Evolutionary conservation across 2,329 filamentous ascomycete species (phyloP).

Genomic region (Zymoseptoria crescenta): DNA sequence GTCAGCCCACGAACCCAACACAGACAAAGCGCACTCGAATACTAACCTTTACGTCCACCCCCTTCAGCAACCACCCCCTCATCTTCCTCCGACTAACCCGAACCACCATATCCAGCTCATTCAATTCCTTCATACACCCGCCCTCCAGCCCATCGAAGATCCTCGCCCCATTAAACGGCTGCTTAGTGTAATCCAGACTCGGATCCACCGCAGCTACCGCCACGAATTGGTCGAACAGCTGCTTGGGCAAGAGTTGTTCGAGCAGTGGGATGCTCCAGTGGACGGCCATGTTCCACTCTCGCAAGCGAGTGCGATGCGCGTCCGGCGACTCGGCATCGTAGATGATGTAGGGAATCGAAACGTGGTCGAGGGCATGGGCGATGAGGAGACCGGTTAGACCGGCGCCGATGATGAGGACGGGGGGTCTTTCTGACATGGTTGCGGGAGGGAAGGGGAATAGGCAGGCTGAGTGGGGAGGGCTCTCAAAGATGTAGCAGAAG

Average conservation of each 20-base stretch:
- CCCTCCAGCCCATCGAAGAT: conserved; percentile 16
- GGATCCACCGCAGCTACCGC: conserved; percentile 12
- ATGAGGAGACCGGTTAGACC: conserved; percentile 16
- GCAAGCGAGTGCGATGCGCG: conserved; percentile 5
- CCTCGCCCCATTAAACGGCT: conserved; percentile 9
- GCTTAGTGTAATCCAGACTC: conserved; percentile 8
- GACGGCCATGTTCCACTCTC: conserved; percentile 17
- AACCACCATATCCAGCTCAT: conserved; percentile 4
- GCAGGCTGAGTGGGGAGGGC: too few species aligned
- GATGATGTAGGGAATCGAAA: conserved; percentile 10
- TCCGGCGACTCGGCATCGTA: conserved; percentile 13
- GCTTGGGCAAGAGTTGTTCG: conserved; percentile 10
- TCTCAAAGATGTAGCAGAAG: too few species aligned
- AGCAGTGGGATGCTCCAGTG: conserved; percentile 10
- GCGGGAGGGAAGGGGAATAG: too few species aligned
- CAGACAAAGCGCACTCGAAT: background rate
- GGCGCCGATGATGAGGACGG: conserved; percentile 17
- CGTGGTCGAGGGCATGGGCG: conserved; percentile 15
- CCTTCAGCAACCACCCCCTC: conserved; percentile 10
- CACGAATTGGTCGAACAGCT: conserved; percentile 8
- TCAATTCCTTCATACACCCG: conserved; percentile 12
- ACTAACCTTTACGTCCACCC: conserved; percentile 11
- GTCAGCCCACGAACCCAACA: background rate
- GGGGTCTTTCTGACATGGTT: background rate
- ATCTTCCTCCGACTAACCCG: conserved; percentile 13